Conservation (phyloP, 352 stramenopile species). For the Pythium rhizo-oryzae region DNA sequence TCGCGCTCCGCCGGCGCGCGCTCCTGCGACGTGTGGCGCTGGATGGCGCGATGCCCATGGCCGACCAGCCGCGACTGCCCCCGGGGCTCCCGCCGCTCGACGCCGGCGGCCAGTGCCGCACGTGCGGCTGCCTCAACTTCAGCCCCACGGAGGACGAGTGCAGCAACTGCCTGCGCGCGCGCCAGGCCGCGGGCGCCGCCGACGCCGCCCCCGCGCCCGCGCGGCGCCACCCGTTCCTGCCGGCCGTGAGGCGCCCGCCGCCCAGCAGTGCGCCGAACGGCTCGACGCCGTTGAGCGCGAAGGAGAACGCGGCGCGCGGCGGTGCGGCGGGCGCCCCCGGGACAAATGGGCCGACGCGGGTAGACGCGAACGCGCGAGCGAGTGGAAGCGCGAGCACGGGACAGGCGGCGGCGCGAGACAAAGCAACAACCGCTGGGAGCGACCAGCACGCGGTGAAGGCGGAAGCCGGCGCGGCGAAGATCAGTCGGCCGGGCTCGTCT, state of each 20-base stretch:
- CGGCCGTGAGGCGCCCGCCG: not conserved
- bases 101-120: constrained; percentile 21
- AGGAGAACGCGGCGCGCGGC: too few relatives aligned
- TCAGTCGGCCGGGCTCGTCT: not conserved
- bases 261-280: not conserved
- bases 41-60: constrained; percentile 18
- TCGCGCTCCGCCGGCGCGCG: not conserved
- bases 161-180: constrained; percentile 30
- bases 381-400: too few relatives aligned
- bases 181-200: not conserved
- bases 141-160: constrained; percentile 34
- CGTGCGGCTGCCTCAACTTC: constrained; percentile 58
- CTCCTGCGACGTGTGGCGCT: not conserved
- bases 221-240: constrained; percentile 16
- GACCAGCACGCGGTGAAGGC: not conserved
- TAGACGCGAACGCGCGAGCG: too few relatives aligned
- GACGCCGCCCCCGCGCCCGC: not conserved
- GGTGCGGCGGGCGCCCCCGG: too few relatives aligned
- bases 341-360: too few relatives aligned
- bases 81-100: not conserved
- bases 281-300: too few relatives aligned
- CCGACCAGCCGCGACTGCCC: constrained; percentile 3
- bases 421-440: not conserved
- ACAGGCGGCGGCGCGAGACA: too few relatives aligned
- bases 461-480: not conserved